phyloP scores from a whole-genome alignment of 202 grass and related monocot species.

The Saccharum hybrid region DNA sequence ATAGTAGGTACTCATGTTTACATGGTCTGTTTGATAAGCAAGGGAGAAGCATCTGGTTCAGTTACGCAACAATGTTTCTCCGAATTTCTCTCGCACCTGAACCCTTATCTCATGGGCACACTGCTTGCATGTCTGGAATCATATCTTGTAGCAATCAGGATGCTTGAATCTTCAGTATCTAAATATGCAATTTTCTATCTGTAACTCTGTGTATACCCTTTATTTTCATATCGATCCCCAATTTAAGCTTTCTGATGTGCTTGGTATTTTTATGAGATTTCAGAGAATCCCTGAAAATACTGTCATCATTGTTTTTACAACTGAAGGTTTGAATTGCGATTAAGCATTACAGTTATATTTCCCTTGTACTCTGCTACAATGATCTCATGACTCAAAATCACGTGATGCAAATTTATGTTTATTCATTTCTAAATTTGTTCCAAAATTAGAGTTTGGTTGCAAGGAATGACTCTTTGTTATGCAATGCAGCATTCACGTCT shows the following conservation, averaged over 20 bases:
- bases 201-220: background rate
- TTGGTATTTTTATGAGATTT: slow-evolving; percentile 9
- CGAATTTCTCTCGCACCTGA: slow-evolving; percentile 8
- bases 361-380: slow-evolving; percentile 16
- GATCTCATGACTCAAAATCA: background rate
- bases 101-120: background rate
- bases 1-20: background rate
- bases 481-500: slow-evolving; percentile 62
- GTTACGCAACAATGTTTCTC: background rate
- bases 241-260: background rate
- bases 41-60: slow-evolving; percentile 8
- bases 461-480: slow-evolving; percentile 33
- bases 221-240: background rate
- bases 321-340: background rate
- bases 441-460: slow-evolving; percentile 15
- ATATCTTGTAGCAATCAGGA: slow-evolving; percentile 10
- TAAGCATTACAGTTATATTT: slow-evolving; percentile 8
- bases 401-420: slow-evolving; percentile 2
- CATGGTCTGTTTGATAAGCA: slow-evolving; percentile 13
- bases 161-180: background rate
- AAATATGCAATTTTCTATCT: slow-evolving; percentile 21
- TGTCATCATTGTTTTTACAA: slow-evolving; percentile 1
- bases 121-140: slow-evolving; percentile 20
- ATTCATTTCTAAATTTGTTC: slow-evolving; percentile 25
- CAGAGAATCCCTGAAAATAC: background rate